phyloP scores from a whole-genome alignment of 345 rosid species.

The Populus davidiana region DNA sequence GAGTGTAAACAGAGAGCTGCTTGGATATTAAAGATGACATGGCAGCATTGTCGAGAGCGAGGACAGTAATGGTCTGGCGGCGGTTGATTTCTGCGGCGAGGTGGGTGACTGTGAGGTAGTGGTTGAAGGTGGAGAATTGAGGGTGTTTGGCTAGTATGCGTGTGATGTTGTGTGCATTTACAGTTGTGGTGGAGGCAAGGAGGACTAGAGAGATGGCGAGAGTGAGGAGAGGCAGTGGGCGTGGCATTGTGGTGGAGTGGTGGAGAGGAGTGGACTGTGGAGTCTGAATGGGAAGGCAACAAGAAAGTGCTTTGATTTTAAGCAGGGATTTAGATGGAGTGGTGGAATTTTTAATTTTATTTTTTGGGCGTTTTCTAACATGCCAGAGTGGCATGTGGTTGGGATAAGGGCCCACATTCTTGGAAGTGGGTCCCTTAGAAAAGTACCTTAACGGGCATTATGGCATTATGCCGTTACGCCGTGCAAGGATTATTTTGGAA shows the following conservation, averaged over 20 bases:
- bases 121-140: slow-evolving; percentile 33
- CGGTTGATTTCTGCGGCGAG: slow-evolving; percentile 36
- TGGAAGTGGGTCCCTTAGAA: slow-evolving; percentile 4
- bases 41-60: slow-evolving; percentile 34
- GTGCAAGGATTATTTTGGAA: too few relatives aligned
- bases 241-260: slow-evolving; percentile 25
- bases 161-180: slow-evolving; percentile 26
- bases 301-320: too few relatives aligned
- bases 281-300: not conserved
- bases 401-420: slow-evolving; percentile 25
- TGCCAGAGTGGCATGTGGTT: slow-evolving; percentile 40
- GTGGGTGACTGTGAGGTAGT: slow-evolving; percentile 31
- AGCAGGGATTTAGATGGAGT: not conserved
- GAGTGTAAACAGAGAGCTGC: slow-evolving; percentile 18
- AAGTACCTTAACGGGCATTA: not conserved
- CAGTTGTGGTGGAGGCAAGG: slow-evolving; percentile 9
- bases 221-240: slow-evolving; percentile 15
- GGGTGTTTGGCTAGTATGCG: slow-evolving; percentile 32
- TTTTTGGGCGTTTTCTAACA: not conserved
- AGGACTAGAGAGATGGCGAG: slow-evolving; percentile 14
- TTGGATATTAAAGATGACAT: slow-evolving; percentile 21
- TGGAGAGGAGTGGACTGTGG: not conserved
- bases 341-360: not conserved
- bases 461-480: too few relatives aligned
- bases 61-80: slow-evolving; percentile 32